Conservation (phyloP, 805 yeast species). For the Soucietia sequanensis region DNA sequence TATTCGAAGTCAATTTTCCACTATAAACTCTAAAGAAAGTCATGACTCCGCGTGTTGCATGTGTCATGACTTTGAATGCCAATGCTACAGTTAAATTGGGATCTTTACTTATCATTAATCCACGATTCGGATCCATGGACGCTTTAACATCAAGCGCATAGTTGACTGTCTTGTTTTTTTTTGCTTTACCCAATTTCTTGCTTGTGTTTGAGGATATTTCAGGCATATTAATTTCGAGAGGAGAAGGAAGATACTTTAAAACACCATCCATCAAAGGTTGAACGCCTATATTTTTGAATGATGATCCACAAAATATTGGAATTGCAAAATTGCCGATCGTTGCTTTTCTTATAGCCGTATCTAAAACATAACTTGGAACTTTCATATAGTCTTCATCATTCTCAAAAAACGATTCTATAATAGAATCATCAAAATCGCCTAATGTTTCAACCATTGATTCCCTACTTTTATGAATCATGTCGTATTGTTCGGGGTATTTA, state of each 20-base stretch:
- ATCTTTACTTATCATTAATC: slow-evolving; percentile 54
- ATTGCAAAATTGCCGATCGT: slow-evolving; percentile 58
- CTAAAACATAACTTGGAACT: slow-evolving; percentile 56
- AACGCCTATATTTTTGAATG: slow-evolving; percentile 89
- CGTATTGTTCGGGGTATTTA: slow-evolving; percentile 31
- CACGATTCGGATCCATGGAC: slow-evolving; percentile 39
- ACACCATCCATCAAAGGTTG: slow-evolving; percentile 91
- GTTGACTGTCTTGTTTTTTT: slow-evolving; percentile 9
- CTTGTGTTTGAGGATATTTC: slow-evolving; percentile 37
- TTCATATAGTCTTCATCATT: slow-evolving; percentile 64
- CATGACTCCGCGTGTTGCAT: slow-evolving; percentile 78
- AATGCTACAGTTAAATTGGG: slow-evolving; percentile 69
- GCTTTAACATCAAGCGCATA: slow-evolving; percentile 24
- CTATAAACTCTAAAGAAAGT: slow-evolving; percentile 86
- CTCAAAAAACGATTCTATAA: slow-evolving; percentile 77
- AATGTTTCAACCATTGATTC: slow-evolving; percentile 81
- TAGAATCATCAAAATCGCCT: slow-evolving; percentile 75
- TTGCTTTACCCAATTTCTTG: slow-evolving; percentile 14
- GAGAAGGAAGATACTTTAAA: slow-evolving; percentile 76
- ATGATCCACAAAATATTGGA: slow-evolving; percentile 91
- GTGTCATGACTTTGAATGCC: slow-evolving; percentile 90
- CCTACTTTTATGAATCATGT: slow-evolving; percentile 56
- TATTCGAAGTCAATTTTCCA: slow-evolving; percentile 66
- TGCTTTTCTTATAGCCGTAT: slow-evolving; percentile 58
- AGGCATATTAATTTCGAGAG: slow-evolving; percentile 61